Evolutionary conservation across 1,139 yeast species (phyloP).

Genomic region (Taiozyma sp.): DNA sequence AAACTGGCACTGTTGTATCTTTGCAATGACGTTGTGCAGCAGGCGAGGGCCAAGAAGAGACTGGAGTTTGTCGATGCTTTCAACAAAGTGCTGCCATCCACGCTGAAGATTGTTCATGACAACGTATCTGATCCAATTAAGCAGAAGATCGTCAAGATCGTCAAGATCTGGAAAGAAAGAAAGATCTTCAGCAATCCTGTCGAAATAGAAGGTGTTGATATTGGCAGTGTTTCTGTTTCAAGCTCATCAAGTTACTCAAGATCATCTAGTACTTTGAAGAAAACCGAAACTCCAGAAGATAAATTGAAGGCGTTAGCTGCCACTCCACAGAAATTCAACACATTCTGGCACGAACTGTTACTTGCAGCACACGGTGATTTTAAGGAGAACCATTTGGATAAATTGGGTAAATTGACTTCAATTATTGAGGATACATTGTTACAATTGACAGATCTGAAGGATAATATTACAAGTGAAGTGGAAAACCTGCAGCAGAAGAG

Average conservation of each 20-base stretch:
- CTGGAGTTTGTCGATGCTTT: conserved; percentile 57
- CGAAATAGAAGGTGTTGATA: conserved; percentile 34
- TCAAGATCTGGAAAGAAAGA: conserved; percentile 74
- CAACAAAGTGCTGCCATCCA: conserved; percentile 39
- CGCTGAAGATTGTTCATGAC: conserved; percentile 31
- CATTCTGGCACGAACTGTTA: conserved; percentile 3
- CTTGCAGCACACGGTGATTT: conserved; percentile 4
- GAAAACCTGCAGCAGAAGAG: conserved; percentile 1
- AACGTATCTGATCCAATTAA: conserved; percentile 37
- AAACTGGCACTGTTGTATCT: conserved; percentile 61
- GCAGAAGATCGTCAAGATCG: conserved; percentile 56
- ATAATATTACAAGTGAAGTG: conserved; percentile 3
- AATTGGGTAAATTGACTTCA: background rate
- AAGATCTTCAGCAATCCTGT: conserved; percentile 43
- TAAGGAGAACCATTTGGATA: background rate
- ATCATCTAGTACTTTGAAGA: background rate
- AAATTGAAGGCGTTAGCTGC: conserved; percentile 12
- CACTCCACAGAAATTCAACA: conserved; percentile 9
- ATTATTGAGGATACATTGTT: conserved; percentile 6
- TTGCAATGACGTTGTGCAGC: conserved; percentile 82
- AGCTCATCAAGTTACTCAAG: background rate
- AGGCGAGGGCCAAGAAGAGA: conserved; percentile 61
- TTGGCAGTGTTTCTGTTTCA: background rate
- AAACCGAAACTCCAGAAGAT: conserved; percentile 2
- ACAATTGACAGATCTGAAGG: conserved; percentile 9